These are phyloP conservation scores for Aspergillus saccharolyticus DNA, from an alignment of 495 filamentous ascomycete genomes.

Conservation along the genomic window DNA sequence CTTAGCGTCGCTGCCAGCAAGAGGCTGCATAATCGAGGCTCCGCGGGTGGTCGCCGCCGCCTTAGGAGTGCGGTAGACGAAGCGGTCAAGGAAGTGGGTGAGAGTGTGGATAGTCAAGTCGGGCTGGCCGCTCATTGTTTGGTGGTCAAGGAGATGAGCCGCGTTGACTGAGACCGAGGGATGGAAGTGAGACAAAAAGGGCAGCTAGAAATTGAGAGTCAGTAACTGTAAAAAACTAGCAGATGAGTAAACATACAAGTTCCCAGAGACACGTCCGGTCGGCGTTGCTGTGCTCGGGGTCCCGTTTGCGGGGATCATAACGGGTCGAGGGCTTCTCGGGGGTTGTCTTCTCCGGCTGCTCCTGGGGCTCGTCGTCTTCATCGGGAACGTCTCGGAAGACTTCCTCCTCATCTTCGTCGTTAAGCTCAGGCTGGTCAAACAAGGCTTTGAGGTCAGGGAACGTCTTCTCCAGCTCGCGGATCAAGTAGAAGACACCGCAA, in stretches of 20 bases:
- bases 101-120: conserved; percentile 83
- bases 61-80: conserved; percentile 90
- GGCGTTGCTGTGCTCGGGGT: conserved; percentile 87
- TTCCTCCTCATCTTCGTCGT: conserved; percentile 64
- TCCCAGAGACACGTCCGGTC: conserved; percentile 92
- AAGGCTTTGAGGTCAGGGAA: conserved; percentile 72
- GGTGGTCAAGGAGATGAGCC: conserved; percentile 56
- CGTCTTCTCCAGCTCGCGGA: conserved; percentile 70
- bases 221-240: conserved; percentile 1
- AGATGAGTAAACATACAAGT: conserved; percentile 46
- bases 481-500: conserved; percentile 80
- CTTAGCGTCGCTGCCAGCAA: conserved; percentile 59
- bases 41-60: conserved; percentile 58
- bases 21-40: conserved; percentile 91
- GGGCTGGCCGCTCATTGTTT: conserved; percentile 74
- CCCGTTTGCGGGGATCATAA: conserved; percentile 86
- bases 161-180: conserved; percentile 93
- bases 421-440: conserved; percentile 66
- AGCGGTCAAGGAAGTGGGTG: conserved; percentile 92
- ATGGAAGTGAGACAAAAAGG: conserved; percentile 80
- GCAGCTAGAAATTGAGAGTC: conserved; percentile 41
- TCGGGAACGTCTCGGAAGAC: conserved; percentile 66
- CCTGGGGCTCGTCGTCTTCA: conserved; percentile 38
- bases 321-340: conserved; percentile 26
- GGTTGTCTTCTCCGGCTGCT: conserved; percentile 17